phyloP scores from a whole-genome alignment of 2,329 filamentous ascomycete genomes.

The Colletotrichum somersetense region DNA sequence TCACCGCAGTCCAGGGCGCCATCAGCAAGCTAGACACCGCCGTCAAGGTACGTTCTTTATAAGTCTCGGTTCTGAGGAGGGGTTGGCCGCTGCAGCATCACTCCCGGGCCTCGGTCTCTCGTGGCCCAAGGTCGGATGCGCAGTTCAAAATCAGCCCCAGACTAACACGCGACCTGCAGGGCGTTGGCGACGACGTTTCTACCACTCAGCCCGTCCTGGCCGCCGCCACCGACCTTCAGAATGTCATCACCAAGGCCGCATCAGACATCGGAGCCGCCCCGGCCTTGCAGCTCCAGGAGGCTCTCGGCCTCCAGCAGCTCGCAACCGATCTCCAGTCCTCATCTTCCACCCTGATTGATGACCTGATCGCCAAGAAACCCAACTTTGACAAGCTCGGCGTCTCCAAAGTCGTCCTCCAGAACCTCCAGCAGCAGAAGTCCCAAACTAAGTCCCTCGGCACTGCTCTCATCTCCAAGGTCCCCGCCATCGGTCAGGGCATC shows the following conservation, averaged over 20 bases:
- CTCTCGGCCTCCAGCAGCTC: slow-evolving; percentile 43
- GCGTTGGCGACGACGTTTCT: slow-evolving; percentile 62
- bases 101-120: background rate
- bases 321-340: slow-evolving; percentile 43
- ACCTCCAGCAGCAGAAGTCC: slow-evolving; percentile 45
- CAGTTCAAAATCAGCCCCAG: background rate
- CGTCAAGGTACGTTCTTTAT: slow-evolving; percentile 32
- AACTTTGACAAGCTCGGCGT: slow-evolving; percentile 46
- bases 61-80: background rate
- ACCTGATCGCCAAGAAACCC: slow-evolving; percentile 46
- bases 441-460: slow-evolving; percentile 41
- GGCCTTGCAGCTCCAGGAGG: slow-evolving; percentile 44
- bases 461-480: slow-evolving; percentile 47
- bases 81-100: background rate
- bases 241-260: slow-evolving; percentile 42
- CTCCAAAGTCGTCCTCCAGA: slow-evolving; percentile 43
- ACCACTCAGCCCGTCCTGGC: slow-evolving; percentile 51
- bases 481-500: slow-evolving; percentile 46
- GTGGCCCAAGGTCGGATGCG: background rate
- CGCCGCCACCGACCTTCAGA: slow-evolving; percentile 43
- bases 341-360: slow-evolving; percentile 42
- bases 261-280: slow-evolving; percentile 46
- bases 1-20: slow-evolving; percentile 70
- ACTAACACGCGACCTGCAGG: background rate
- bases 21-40: slow-evolving; percentile 64